Percentiles rank a stretch among this genome's conserved stretches.
Conservation (phyloP, 768 basidiomycete genomes). For the Lactifluus volemus region DNA sequence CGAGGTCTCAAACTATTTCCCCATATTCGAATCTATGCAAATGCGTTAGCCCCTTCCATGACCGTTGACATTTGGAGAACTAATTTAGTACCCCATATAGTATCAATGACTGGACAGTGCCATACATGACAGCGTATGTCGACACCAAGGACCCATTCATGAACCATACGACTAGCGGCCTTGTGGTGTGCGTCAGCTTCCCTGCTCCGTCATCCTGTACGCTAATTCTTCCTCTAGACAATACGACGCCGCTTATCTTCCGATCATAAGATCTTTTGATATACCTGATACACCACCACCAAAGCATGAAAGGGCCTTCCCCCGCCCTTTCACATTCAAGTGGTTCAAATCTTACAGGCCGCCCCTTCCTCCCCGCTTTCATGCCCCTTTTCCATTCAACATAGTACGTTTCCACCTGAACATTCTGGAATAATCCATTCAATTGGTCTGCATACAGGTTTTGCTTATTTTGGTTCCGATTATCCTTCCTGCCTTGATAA, state of each 20-base stretch:
- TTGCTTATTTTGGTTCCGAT: slow-evolving; percentile 52
- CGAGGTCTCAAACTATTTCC: slow-evolving; percentile 60
- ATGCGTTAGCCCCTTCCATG: slow-evolving; percentile 42
- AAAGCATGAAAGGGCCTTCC: not conserved
- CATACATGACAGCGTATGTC: slow-evolving; percentile 72
- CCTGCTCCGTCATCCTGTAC: not conserved
- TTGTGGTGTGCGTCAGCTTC: slow-evolving; percentile 44
- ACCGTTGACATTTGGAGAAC: not conserved
- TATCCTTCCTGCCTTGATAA: slow-evolving; percentile 50
- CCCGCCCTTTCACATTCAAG: not conserved
- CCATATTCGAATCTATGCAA: slow-evolving; percentile 71
- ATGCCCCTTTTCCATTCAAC: slow-evolving; percentile 53
- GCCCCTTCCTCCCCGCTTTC: slow-evolving; percentile 8
- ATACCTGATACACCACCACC: slow-evolving; percentile 5
- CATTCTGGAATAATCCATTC: not conserved
- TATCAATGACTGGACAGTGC: slow-evolving; percentile 71
- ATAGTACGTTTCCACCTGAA: slow-evolving; percentile 37
- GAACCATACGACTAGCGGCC: slow-evolving; percentile 44
- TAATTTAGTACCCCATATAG: slow-evolving; percentile 25
- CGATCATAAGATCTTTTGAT: slow-evolving; percentile 16
- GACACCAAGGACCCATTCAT: slow-evolving; percentile 60
- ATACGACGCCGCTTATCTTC: slow-evolving; percentile 14
- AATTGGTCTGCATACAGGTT: slow-evolving; percentile 29
- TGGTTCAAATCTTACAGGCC: slow-evolving; percentile 15
- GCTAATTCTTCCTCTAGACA: not conserved